Evolutionary conservation across 805 yeast genomes (phyloP).

Genomic region (Cyberlindnera xylosilytica): DNA sequence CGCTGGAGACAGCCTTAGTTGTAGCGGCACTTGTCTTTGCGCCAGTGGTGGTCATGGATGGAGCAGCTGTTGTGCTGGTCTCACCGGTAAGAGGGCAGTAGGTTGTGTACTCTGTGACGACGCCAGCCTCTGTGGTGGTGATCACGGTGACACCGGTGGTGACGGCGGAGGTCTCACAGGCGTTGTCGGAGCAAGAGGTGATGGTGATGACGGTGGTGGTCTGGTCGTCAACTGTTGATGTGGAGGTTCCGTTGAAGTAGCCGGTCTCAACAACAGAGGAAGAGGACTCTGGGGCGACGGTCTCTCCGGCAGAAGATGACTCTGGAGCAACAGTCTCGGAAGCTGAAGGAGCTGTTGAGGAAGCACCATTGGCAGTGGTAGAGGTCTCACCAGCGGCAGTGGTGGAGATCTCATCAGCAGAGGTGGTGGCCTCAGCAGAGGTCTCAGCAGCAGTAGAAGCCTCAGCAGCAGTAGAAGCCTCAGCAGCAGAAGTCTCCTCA

Average conservation of each 20-base stretch:
- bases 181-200: constrained; percentile 12
- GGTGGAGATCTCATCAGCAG: constrained; percentile 18
- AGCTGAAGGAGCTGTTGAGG: background rate
- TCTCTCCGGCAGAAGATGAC: background rate
- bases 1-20: too few species aligned
- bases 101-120: constrained; percentile 34
- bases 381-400: constrained; percentile 12
- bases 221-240: constrained; percentile 13
- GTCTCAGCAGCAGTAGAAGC: constrained; percentile 29
- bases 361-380: background rate
- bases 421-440: constrained; percentile 18
- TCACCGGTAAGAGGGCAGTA: constrained; percentile 17
- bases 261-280: constrained; percentile 3
- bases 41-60: background rate
- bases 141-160: constrained; percentile 19
- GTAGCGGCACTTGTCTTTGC: too few species aligned
- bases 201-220: constrained; percentile 12
- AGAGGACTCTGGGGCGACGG: constrained; percentile 3
- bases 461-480: constrained; percentile 19
- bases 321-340: constrained; percentile 7
- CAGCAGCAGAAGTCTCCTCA: constrained; percentile 14
- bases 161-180: constrained; percentile 6
- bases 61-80: constrained; percentile 2
- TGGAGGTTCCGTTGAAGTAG: constrained; percentile 21
- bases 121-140: constrained; percentile 24